A percentile compares a stretch with the other conserved stretches of the same genome.
phyloP scores from a whole-genome alignment of 306 rosid species.

The Prunus fruticosa region DNA sequence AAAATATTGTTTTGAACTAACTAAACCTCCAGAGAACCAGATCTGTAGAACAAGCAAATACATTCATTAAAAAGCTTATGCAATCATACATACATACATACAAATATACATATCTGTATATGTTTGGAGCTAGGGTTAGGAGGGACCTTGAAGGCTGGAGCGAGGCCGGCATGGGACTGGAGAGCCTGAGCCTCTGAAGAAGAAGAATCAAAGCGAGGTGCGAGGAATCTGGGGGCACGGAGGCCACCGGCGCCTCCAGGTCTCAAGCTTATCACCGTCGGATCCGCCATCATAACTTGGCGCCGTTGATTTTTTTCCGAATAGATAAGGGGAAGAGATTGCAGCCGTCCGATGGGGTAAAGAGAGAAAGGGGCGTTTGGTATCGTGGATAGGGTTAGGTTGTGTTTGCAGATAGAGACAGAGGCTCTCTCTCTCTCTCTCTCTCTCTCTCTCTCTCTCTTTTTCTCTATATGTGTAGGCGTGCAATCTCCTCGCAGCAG shows the following conservation, averaged over 20 bases:
- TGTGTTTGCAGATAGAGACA: slow-evolving; percentile 15
- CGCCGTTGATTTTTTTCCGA: not conserved
- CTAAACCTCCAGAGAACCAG: not conserved
- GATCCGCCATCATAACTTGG: slow-evolving; percentile 40
- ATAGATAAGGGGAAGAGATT: not conserved
- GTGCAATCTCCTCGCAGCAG: slow-evolving; percentile 31
- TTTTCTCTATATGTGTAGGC: slow-evolving; percentile 11
- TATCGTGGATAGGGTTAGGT: not conserved
- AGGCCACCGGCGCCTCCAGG: slow-evolving; percentile 43
- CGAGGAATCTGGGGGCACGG: slow-evolving; percentile 23
- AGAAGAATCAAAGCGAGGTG: slow-evolving; percentile 30
- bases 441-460: not conserved
- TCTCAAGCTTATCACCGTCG: slow-evolving; percentile 40
- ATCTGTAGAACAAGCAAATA: not conserved
- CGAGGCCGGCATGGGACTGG: slow-evolving; percentile 20
- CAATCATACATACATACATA: not conserved
- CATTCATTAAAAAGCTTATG: not conserved
- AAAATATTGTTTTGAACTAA: not conserved
- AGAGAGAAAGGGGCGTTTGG: not conserved
- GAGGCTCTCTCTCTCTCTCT: slow-evolving; percentile 1
- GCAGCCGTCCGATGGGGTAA: not conserved
- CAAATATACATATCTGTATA: not conserved
- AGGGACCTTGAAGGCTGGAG: slow-evolving; percentile 28
- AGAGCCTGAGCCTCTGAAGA: slow-evolving; percentile 29
- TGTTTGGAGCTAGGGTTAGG: not conserved